A percentile compares a stretch with the other conserved stretches of the same genome.
Conservation (phyloP, 352 stramenopile genomes). For the Lagenidium sp. region DNA sequence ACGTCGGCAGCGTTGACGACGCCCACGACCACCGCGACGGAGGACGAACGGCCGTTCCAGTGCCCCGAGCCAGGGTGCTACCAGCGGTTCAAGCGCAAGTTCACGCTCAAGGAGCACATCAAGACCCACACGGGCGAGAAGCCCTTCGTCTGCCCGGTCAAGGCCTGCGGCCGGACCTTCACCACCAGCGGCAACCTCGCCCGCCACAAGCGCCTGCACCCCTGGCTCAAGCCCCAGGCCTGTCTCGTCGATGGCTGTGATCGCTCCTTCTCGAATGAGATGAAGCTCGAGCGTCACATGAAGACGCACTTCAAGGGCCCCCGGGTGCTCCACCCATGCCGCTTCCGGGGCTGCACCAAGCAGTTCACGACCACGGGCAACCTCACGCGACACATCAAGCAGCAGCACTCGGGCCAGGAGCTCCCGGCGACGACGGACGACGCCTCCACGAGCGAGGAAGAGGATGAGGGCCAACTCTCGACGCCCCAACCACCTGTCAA, state of each 20-base stretch:
- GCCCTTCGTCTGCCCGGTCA: slow-evolving; percentile 22
- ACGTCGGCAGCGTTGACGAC: too few relatives aligned
- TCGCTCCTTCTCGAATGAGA: slow-evolving; percentile 9
- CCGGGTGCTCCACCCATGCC: slow-evolving; percentile 25
- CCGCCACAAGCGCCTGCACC: slow-evolving; percentile 54
- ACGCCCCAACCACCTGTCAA: too few relatives aligned
- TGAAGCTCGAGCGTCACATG: slow-evolving; percentile 8
- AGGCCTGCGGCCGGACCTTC: slow-evolving; percentile 52
- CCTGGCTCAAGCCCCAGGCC: slow-evolving; percentile 15
- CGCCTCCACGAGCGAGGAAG: too few relatives aligned
- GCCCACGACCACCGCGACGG: background rate
- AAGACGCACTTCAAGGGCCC: slow-evolving; percentile 12
- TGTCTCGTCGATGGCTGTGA: slow-evolving; percentile 6
- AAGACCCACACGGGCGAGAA: slow-evolving; percentile 78
- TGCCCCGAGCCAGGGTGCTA: slow-evolving; percentile 12
- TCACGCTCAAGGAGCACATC: slow-evolving; percentile 63
- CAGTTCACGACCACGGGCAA: slow-evolving; percentile 53
- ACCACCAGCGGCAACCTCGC: slow-evolving; percentile 66
- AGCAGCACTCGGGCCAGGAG: slow-evolving; percentile 1
- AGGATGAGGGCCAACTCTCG: too few relatives aligned
- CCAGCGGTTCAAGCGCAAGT: slow-evolving; percentile 60
- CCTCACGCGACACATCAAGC: slow-evolving; percentile 11
- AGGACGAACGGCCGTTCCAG: background rate
- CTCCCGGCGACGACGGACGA: background rate
- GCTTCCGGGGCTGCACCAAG: slow-evolving; percentile 25